Evolutionary conservation across 2,329 filamentous ascomycete genomes (phyloP).

Genomic region (Cephalotrichum gorgonifer): DNA sequence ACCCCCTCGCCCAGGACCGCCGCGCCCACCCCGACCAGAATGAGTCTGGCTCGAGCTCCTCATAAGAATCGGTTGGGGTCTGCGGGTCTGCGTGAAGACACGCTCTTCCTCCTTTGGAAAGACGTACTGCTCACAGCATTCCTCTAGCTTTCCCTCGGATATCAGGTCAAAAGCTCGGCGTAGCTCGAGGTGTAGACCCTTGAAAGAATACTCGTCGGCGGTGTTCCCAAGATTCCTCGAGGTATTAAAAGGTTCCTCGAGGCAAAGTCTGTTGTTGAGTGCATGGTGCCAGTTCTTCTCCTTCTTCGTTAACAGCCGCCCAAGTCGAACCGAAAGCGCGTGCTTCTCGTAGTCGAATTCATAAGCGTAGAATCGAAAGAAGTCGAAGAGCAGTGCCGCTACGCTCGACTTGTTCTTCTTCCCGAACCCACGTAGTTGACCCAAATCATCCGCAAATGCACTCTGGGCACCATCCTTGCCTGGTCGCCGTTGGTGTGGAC

Average conservation of each 20-base stretch:
- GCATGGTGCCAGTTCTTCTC: slow-evolving; percentile 82
- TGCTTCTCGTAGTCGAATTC: slow-evolving; percentile 82
- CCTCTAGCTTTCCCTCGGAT: slow-evolving; percentile 64
- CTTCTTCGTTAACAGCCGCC: slow-evolving; percentile 65
- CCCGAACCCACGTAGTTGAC: slow-evolving; percentile 64
- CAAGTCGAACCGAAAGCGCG: slow-evolving; percentile 76
- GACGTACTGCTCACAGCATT: slow-evolving; percentile 79
- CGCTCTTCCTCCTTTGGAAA: slow-evolving; percentile 75
- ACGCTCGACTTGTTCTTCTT: slow-evolving; percentile 69
- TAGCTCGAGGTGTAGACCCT: slow-evolving; percentile 81
- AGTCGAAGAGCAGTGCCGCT: slow-evolving; percentile 83
- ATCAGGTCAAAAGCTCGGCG: slow-evolving; percentile 79
- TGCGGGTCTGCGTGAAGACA: slow-evolving; percentile 37
- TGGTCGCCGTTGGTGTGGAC: slow-evolving; percentile 48
- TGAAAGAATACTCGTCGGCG: slow-evolving; percentile 88
- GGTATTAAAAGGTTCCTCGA: slow-evolving; percentile 94
- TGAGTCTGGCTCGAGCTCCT: slow-evolving; percentile 53
- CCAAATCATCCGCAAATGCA: slow-evolving; percentile 79
- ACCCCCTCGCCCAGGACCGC: slow-evolving; percentile 28
- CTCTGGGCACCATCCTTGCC: slow-evolving; percentile 54
- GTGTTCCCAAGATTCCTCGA: slow-evolving; percentile 89
- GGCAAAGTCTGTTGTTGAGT: slow-evolving; percentile 76
- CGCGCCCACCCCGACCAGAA: slow-evolving; percentile 25
- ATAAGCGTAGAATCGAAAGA: slow-evolving; percentile 90
- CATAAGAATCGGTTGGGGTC: slow-evolving; percentile 42